Evolutionary conservation across 306 rosid genomes (phyloP), one percentile per base, ranked within the genome.

Genomic region (Medicago ruthenica): DNA sequence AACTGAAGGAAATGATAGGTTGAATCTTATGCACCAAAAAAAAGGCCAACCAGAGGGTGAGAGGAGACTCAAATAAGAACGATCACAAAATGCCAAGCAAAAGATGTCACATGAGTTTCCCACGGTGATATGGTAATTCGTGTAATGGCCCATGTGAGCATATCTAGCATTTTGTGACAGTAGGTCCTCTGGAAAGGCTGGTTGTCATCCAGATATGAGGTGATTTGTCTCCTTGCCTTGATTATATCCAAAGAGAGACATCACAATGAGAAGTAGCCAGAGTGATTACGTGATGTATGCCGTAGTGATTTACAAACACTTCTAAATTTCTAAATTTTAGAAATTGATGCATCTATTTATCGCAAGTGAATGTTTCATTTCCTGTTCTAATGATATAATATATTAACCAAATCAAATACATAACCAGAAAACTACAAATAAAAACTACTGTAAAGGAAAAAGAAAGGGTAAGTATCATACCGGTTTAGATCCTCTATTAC

Each of bases 401-500:
- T 67, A 67, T 12, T 21, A 42, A 44, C 57, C 18, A 67, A 42
- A 59, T 41, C 42, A 42, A 73, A 73, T 17, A 60, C 6, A 34
- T 31, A 57, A 71, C 8, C 75, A 16, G 27, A 39, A 67, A 69
- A 48, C 13, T 51, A 68, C 14, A 47, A 69, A 1, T 22, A 55
- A 20, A 76, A 42, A 59, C 66, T 71, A 40, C 15, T 39, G 67
- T 27, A 17, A 17, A 65, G 17, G 76, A 70, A 65, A 50, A 48
- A 39, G 67, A 63, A 71, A 59, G 76, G 44, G 72, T 8, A 66
- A 79, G 81, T 9, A 74, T 15, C 84, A 73, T 96, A 96, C 99
- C 13, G 18, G 76, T 84, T 81, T 22, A 92, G 87, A 64, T 92
- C 85, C 67, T 87, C 86, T 34, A 54, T 74, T 88, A 70, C 86